These are phyloP conservation scores for Solanum chmielewskii DNA, from an alignment of 257 asterid genomes.

Conservation along the genomic window DNA sequence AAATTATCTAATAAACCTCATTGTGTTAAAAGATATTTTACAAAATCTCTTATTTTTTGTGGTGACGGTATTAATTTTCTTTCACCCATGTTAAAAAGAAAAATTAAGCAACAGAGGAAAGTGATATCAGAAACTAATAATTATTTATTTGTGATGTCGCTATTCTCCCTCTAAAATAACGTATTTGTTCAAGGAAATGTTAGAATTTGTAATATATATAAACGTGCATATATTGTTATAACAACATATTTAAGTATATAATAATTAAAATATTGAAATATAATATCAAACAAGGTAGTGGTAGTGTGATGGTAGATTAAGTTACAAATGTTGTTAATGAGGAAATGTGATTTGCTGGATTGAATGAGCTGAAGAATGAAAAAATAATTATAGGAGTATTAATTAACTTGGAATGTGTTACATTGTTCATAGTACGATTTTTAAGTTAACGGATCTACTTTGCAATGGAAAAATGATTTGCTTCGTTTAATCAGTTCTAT, in stretches of 20 bases:
- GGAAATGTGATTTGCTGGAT: neutral
- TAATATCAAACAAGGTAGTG: neutral
- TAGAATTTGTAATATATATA: neutral
- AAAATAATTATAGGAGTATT: neutral
- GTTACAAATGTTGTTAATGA: neutral
- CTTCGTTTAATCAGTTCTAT: neutral
- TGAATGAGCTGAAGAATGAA: neutral
- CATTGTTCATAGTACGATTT: neutral
- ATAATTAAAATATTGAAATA: neutral
- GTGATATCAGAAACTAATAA: neutral
- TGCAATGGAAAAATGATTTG: neutral
- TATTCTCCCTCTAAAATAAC: neutral
- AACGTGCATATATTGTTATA: neutral
- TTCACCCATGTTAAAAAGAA: neutral
- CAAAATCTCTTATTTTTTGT: neutral
- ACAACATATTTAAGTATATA: neutral
- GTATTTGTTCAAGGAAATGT: neutral
- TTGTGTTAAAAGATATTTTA: neutral
- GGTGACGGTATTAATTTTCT: neutral
- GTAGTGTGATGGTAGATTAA: neutral
- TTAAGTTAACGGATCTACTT: neutral
- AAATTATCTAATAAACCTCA: neutral
- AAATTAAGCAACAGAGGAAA: neutral
- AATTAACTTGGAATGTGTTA: neutral
- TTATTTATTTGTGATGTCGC: neutral